Percentiles rank a stretch among this genome's conserved stretches.
phyloP scores from a whole-genome alignment of 768 basidiomycete species.

The Megacollybia marginata region DNA sequence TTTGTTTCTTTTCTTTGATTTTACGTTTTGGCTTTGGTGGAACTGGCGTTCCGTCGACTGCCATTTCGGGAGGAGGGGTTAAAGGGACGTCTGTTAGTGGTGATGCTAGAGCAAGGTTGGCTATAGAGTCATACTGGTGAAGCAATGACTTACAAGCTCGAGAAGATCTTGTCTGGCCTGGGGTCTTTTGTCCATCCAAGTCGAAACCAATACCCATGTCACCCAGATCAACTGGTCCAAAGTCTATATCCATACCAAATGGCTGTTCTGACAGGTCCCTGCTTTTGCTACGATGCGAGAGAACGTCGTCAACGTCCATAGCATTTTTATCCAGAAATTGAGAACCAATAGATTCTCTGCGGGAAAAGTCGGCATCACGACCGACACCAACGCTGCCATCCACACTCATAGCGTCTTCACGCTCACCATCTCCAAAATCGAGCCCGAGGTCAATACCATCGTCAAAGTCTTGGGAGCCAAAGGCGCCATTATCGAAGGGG shows the following conservation, averaged over 20 bases:
- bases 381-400: constrained; percentile 67
- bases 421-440: constrained; percentile 59
- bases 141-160: constrained; percentile 54
- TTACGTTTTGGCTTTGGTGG: constrained; percentile 40
- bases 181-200: constrained; percentile 41
- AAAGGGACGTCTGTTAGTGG: constrained; percentile 68
- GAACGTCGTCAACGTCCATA: constrained; percentile 47
- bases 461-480: constrained; percentile 76
- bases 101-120: constrained; percentile 42
- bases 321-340: constrained; percentile 45
- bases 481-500: constrained; percentile 55
- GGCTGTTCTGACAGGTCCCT: constrained; percentile 62
- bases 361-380: constrained; percentile 51
- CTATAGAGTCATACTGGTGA: background rate
- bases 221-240: constrained; percentile 16
- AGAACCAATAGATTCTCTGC: constrained; percentile 54
- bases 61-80: constrained; percentile 69
- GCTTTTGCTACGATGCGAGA: constrained; percentile 54
- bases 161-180: constrained; percentile 55
- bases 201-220: constrained; percentile 62
- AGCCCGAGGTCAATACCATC: constrained; percentile 67
- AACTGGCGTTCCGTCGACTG: constrained; percentile 20
- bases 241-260: constrained; percentile 51
- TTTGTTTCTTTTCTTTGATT: constrained; percentile 73
- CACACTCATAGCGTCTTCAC: constrained; percentile 48